Base-by-base conservation (phyloP, 2,329 filamentous ascomycete species). In the Akanthomyces dipterigenus region DNA sequence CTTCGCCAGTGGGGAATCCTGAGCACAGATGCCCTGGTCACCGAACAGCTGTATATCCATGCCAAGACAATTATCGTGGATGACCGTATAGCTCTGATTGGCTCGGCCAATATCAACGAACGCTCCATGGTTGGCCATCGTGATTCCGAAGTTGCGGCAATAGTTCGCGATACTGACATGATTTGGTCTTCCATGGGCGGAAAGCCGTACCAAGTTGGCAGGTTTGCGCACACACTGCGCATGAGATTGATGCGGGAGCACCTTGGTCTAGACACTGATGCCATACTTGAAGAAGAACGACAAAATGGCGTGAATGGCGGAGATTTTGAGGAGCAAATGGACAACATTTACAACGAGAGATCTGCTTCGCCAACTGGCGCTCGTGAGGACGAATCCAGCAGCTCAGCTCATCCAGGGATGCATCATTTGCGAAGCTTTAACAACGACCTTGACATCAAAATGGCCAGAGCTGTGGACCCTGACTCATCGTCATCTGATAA, bases 81-180 rank as follows among this genome's bases (percentile, higher is more conserved):
- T 73, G 95, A 99, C 70, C 86, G 93, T 38, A 86, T 95, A 62
- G 93, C 89, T 22, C 87, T 99, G 64, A 99, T 99, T 68, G 95
- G 95, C 20, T 98, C 93, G 50, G 95, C 95, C 58, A 99, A 99
- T 72, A 98, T 99, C 79, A 99, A 99, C 69, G 95, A 99, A 74
- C 87, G 95, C 50, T 98, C 93, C 7, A 92, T 98, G 91, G 75
- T 97, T 64, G 95, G 95, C 9, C 88, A 85, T 54, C 86, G 95
- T 69, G 95, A 99, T 73, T 97, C 93, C 0, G 95, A 99, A 75
- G 87, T 90, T 64, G 95, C 93, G 5, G 88, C 93, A 7, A 83
- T 98, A 48, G 90, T 99, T 46, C 86, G 93, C 58, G 95, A 99
- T 71, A 93, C 90, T 1, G 91, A 97, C 72, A 92, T 96, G 85